Conservation (phyloP, 345 rosid species). For the Garcia nutans region DNA sequence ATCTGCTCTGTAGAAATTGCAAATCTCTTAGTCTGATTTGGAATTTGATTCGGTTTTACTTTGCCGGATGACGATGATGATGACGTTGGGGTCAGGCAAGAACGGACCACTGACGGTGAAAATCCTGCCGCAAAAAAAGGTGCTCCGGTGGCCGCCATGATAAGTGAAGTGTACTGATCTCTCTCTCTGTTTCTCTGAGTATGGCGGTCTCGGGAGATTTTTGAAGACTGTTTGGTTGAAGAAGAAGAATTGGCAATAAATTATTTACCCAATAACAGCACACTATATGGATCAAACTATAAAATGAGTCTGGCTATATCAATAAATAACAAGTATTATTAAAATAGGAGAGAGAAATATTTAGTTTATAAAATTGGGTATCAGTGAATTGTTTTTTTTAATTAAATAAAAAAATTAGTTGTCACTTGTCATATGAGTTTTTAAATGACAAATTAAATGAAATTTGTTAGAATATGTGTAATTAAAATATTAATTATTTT, state of each 20-base stretch:
- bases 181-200: not conserved
- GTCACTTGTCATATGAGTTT: no score
- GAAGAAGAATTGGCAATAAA: no score
- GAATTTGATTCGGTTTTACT: not conserved
- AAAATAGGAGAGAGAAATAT: no score
- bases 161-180: not conserved
- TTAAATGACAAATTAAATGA: no score
- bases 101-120: conserved; percentile 15
- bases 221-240: not conserved
- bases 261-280: not conserved
- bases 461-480: no score
- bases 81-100: conserved; percentile 1
- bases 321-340: no score
- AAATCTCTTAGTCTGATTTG: not conserved
- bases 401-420: no score
- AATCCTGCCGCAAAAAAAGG: conserved; percentile 14
- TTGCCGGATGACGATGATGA: not conserved
- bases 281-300: no score
- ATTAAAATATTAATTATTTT: no score
- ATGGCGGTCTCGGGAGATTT: not conserved
- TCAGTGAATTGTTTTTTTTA: no score
- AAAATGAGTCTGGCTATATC: no score
- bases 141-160: conserved; percentile 28
- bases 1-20: conserved; percentile 9
- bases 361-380: no score